Base-by-base conservation (phyloP, 2,329 filamentous ascomycete genomes). In the Apiospora pterosperma region DNA sequence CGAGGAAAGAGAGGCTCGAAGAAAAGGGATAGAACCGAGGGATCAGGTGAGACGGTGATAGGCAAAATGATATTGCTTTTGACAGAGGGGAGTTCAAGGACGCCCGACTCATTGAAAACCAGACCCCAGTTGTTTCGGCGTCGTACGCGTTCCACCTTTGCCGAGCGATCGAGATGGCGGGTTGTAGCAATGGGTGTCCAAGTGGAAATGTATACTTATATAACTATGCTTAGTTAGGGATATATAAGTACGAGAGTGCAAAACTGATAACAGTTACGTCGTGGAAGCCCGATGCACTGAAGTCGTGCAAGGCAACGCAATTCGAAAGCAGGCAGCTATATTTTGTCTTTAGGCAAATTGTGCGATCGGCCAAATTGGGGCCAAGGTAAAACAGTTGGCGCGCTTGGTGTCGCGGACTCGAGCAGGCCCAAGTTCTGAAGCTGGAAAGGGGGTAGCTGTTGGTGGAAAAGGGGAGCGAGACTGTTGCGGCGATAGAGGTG, bases 321-420 rank as follows among this genome's bases (percentile, higher is more conserved):
- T 34, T 55, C 48, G 48, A 31, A 31, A 19, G 48, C 48, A 55
- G 48, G 48, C 48, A 55, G 48, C 48, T 55, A 31, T 31, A 55
- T 55, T 55, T n/a, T n/a, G n/a, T 52, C 48, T 19, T 19, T 55
- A 34, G 48, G 16, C 48, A 28, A 55, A 55, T 25, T 55, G 48
- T 55, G 48, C 48, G 48, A 25, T 14, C 41, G 41, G 5, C 44
- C 28, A n/a, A 55, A 28, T 34, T 55, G 25, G 48, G 48, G 48
- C 48, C 34, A 55, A 55, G 48, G 28, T 55, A 55, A 55, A 55
- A 55, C 48, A 55, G 48, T 55, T 55, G 48, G 48, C 28, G 48
- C 48, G 48, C 48, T 55, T 34, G 48, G 48, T 34, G 48, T 34
- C 48, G 48, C 48, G 28, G 48, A 28, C 48, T 55, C 48, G 34